phyloP scores from a whole-genome alignment of 208 protist genomes.

The Leishmania braziliensis region DNA sequence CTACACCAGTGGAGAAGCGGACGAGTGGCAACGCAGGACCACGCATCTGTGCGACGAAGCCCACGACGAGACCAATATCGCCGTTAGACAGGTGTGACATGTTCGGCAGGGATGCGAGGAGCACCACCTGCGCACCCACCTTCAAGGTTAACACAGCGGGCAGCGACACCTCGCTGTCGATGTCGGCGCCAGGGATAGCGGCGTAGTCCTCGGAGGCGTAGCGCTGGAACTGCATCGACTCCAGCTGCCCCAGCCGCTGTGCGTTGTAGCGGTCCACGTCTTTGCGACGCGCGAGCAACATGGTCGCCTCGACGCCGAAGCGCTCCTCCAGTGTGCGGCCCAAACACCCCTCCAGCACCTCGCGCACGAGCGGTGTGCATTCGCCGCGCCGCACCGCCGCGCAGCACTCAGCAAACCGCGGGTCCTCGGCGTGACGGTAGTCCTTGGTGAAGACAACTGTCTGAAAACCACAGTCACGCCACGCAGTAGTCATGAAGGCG shows the following conservation, averaged over 20 bases:
- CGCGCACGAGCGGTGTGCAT: conserved; percentile 56
- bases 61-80: conserved; percentile 32
- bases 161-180: conserved; percentile 65
- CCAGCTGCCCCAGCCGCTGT: conserved; percentile 44
- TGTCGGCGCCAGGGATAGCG: conserved; percentile 45
- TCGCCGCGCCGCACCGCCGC: conserved; percentile 59
- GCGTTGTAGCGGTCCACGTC: conserved; percentile 62
- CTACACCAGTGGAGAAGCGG: conserved; percentile 43
- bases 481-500: conserved; percentile 55
- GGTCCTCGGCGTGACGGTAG: conserved; percentile 47
- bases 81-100: conserved; percentile 43
- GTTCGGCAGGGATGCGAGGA: conserved; percentile 54
- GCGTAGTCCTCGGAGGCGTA: conserved; percentile 84
- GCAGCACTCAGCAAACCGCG: conserved; percentile 44
- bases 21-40: conserved; percentile 56
- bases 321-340: conserved; percentile 30
- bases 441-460: conserved; percentile 43
- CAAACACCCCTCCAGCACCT: conserved; percentile 41
- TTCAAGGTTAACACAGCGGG: conserved; percentile 57
- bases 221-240: conserved; percentile 46
- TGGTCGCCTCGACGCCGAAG: conserved; percentile 54
- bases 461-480: conserved; percentile 42
- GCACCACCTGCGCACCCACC: conserved; percentile 74
- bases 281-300: conserved; percentile 47
- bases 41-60: conserved; percentile 29